These are phyloP conservation scores for Leptomonas seymouri DNA, from an alignment of 208 protist genomes.

Conservation along the genomic window DNA sequence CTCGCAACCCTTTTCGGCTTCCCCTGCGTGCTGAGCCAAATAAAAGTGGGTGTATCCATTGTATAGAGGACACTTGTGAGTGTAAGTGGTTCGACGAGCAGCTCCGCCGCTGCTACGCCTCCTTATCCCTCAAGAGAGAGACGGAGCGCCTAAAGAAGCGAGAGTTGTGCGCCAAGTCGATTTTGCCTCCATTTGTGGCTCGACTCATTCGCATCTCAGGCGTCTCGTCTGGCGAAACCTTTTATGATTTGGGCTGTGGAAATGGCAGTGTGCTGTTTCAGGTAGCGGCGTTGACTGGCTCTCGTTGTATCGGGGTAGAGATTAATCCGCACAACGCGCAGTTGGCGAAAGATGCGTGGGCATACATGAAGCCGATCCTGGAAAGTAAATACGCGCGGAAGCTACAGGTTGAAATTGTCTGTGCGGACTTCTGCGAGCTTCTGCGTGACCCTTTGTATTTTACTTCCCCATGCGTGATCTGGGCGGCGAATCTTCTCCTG, in stretches of 20 bases:
- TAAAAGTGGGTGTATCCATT: conserved; percentile 57
- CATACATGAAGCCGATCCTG: conserved; percentile 45
- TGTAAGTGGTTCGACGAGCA: conserved; percentile 51
- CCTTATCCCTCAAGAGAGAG: conserved; percentile 53
- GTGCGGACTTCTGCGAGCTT: conserved; percentile 67
- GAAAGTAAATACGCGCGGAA: conserved; percentile 41
- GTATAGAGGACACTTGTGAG: conserved; percentile 40
- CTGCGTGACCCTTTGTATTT: conserved; percentile 43
- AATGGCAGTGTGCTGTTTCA: conserved; percentile 91
- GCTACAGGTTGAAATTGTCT: conserved; percentile 68
- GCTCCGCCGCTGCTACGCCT: conserved; percentile 54
- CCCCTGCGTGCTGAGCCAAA: conserved; percentile 56
- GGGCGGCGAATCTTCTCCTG: conserved; percentile 79
- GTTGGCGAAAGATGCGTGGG: conserved; percentile 64
- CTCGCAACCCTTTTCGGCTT: conserved; percentile 52
- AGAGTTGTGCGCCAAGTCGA: conserved; percentile 87
- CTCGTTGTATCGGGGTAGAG: conserved; percentile 79
- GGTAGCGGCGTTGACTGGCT: conserved; percentile 72
- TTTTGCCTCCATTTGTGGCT: conserved; percentile 79
- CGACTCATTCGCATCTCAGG: conserved; percentile 52
- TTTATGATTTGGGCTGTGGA: conserved; percentile 86
- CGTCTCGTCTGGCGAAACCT: conserved; percentile 46
- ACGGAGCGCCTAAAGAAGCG: conserved; percentile 44
- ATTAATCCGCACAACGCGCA: conserved; percentile 69
- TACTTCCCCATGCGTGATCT: conserved; percentile 51